Percentiles rank a stretch among this genome's conserved stretches.
phyloP scores from a whole-genome alignment of 1,284 basidiomycete genomes.

The Boletus mariae region DNA sequence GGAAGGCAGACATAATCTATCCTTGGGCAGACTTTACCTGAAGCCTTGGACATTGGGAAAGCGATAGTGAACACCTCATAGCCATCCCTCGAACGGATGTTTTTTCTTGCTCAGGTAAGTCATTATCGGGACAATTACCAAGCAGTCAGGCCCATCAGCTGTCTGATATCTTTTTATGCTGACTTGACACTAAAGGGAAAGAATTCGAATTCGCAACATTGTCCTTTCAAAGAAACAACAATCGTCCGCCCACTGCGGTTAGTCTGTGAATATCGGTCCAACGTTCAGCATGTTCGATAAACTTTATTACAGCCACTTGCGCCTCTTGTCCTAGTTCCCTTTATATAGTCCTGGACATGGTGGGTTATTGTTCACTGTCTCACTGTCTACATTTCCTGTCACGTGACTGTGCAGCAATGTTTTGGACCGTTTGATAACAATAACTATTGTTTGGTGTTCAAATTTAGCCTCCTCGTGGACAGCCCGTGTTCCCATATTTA shows the following conservation, averaged over 20 bases:
- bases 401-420: slow-evolving; percentile 17
- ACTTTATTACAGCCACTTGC: slow-evolving; percentile 16
- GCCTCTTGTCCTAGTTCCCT: neutral
- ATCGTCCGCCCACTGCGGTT: neutral
- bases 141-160: neutral
- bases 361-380: slow-evolving; percentile 24
- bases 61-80: neutral
- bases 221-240: slow-evolving; percentile 16
- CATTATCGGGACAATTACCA: neutral
- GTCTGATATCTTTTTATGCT: neutral
- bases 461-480: slow-evolving; percentile 8
- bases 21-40: slow-evolving; percentile 29
- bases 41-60: slow-evolving; percentile 24
- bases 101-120: slow-evolving; percentile 6
- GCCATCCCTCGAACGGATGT: neutral
- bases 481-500: slow-evolving; percentile 14
- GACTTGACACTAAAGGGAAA: neutral
- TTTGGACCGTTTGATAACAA: slow-evolving; percentile 15
- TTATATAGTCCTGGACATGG: neutral
- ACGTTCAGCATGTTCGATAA: slow-evolving; percentile 1
- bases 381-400: slow-evolving; percentile 6
- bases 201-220: neutral
- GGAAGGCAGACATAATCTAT: slow-evolving; percentile 30
- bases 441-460: slow-evolving; percentile 29
- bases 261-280: slow-evolving; percentile 5